Evolutionary conservation across 495 filamentous ascomycete genomes (phyloP).

Genomic region (Staphylotrichum tortipilum): DNA sequence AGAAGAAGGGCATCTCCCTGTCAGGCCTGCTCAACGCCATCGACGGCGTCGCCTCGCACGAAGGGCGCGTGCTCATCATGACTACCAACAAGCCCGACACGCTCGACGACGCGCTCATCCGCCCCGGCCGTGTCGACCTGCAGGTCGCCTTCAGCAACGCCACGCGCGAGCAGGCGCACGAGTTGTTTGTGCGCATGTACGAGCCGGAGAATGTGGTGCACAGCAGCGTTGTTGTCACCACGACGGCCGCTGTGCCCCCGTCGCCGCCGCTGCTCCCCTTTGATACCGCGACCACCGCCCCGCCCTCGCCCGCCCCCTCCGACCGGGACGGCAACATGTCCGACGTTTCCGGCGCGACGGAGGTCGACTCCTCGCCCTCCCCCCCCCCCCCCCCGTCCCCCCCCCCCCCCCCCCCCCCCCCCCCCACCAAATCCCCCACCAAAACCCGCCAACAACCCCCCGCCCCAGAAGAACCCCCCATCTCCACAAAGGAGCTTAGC

Average conservation of each 20-base stretch:
- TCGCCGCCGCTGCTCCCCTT: slow-evolving; percentile 2
- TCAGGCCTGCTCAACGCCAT: slow-evolving; percentile 77
- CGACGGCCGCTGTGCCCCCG: not conserved
- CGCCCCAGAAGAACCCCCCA: not conserved
- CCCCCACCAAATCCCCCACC: not conserved
- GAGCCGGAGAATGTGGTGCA: slow-evolving; percentile 25
- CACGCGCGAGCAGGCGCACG: slow-evolving; percentile 49
- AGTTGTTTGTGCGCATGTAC: slow-evolving; percentile 69
- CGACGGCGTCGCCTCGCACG: slow-evolving; percentile 73
- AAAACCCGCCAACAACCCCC: not conserved
- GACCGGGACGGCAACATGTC: slow-evolving; percentile 8
- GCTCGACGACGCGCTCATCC: slow-evolving; percentile 66
- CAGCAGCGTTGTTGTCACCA: not conserved
- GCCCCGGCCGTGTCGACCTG: slow-evolving; percentile 68
- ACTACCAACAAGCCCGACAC: slow-evolving; percentile 72
- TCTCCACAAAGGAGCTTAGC: slow-evolving; percentile 24
- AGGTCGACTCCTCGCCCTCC: not conserved
- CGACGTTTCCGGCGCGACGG: slow-evolving; percentile 12
- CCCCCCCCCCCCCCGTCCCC: not conserved
- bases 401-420: not conserved
- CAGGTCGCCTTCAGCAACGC: slow-evolving; percentile 63
- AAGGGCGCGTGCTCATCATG: slow-evolving; percentile 76
- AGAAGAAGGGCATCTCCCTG: slow-evolving; percentile 51
- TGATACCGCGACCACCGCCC: not conserved
- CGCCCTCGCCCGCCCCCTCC: not conserved